Conservation (phyloP, 371 early-diverging fungal genomes). For the Mucor lusitanicus region DNA sequence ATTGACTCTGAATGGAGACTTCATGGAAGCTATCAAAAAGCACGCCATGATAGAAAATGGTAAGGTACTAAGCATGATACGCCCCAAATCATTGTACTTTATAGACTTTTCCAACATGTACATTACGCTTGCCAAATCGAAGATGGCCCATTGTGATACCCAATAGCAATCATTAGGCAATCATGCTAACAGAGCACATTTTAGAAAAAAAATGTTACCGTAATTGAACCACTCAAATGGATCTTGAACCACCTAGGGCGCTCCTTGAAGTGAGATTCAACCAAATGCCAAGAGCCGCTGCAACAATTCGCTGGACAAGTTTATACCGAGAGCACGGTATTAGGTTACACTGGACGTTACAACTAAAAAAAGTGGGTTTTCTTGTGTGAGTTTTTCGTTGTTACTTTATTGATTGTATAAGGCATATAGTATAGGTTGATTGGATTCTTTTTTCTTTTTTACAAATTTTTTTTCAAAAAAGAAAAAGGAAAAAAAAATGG, state of each 20-base stretch:
- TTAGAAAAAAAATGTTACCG: background rate
- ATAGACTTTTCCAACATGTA: background rate
- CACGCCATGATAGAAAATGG: background rate
- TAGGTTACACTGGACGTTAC: background rate
- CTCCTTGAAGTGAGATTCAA: background rate
- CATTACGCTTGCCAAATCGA: background rate
- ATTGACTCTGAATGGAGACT: background rate
- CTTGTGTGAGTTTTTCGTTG: background rate
- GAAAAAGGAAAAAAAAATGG: background rate
- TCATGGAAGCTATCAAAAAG: background rate
- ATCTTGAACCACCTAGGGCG: background rate
- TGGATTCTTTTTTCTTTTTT: background rate
- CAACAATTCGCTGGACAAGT: background rate
- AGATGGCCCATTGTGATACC: background rate
- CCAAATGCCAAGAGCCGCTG: background rate
- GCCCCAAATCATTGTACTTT: background rate
- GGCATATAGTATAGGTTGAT: constrained; percentile 1
- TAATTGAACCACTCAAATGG: background rate
- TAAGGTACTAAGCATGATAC: background rate
- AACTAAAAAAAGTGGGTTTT: background rate
- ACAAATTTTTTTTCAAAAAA: constrained; percentile 2
- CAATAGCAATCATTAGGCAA: background rate
- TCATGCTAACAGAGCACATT: background rate
- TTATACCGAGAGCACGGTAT: constrained; percentile 1
- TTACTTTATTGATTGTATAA: background rate